phyloP scores from a whole-genome alignment of 73 alveolate genomes.

The Paramecium tetraurelia region DNA sequence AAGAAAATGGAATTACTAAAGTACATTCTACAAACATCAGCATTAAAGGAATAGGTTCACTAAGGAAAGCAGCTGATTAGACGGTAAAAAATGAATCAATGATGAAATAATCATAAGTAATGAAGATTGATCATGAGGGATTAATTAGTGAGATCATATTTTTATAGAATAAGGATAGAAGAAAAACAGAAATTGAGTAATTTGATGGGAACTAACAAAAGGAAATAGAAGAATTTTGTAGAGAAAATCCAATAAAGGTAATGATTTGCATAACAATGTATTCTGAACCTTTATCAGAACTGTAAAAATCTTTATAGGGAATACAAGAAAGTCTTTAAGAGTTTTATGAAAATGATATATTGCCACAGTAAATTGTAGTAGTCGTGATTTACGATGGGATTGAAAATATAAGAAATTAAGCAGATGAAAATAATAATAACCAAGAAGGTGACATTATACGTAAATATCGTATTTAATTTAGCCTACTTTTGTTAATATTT shows the following conservation, averaged over 20 bases:
- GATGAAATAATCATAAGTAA: background rate
- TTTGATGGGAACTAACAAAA: background rate
- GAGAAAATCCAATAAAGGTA: background rate
- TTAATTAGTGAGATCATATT: background rate
- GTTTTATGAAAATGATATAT: background rate
- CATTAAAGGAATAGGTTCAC: background rate
- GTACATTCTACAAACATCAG: background rate
- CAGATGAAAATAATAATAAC: background rate
- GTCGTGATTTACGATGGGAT: conserved; percentile 15
- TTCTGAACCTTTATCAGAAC: background rate
- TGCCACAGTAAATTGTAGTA: background rate
- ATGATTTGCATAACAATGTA: background rate
- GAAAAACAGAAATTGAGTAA: background rate
- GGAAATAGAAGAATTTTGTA: background rate
- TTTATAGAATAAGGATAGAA: background rate
- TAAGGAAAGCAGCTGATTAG: background rate
- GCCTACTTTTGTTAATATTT: background rate
- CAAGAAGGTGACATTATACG: conserved; percentile 11
- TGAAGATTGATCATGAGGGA: background rate
- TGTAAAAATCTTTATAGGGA: background rate
- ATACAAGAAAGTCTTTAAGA: background rate
- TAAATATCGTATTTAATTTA: background rate
- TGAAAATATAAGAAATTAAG: background rate
- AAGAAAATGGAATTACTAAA: background rate
- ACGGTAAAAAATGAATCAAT: background rate